Evolutionary conservation across 148 eudicot genomes (phyloP), one percentile per base, ranked within the genome.

Genomic region (Fagopyrum esculentum): DNA sequence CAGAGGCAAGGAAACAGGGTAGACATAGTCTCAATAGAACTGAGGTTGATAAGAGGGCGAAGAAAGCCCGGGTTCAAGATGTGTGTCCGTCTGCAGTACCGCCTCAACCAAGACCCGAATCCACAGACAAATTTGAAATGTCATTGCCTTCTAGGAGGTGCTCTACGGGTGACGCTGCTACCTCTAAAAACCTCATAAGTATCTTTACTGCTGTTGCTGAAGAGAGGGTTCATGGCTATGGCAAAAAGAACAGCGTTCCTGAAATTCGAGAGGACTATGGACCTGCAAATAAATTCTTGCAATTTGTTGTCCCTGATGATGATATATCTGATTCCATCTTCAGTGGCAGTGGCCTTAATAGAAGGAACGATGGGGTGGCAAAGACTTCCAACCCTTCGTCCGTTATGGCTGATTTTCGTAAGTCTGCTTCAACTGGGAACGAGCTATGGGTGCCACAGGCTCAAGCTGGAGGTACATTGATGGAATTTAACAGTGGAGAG

Each of bases 301-400:
- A 64, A 64, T 64, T 64, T 64, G 70, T 64, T 64, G 70, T 45
- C 15, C 45, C 19, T 17, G 26, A 11, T 63, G 70, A 64, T 0
- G 15, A 6, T 64, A 43, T 46, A 64, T 64, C 70, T 35, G 70
- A 64, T 64, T 64, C 46, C 70, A 64, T 22, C 70, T 4, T 40
- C 46, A 64, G 12, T 64, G 70, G 47, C 46, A 64, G 46, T 64
- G 45, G 70, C 45, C 6, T 64, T 35, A 64, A 40, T 35, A 64
- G 45, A 9, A 30, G 45, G 46, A 64, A 35, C 40, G 70, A 43
- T 35, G 46, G 6, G 5, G 70, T 40, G 15, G 70, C 13, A 64
- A 64, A 64, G 35, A 11, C 70, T 64, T 40, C 70, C 70, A 35
- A 2, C 40, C 70, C 70, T 64, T 64, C 11, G 2, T 35, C 70